Conservation (phyloP, 495 filamentous ascomycete genomes). For the Bathelium albidoporum region DNA sequence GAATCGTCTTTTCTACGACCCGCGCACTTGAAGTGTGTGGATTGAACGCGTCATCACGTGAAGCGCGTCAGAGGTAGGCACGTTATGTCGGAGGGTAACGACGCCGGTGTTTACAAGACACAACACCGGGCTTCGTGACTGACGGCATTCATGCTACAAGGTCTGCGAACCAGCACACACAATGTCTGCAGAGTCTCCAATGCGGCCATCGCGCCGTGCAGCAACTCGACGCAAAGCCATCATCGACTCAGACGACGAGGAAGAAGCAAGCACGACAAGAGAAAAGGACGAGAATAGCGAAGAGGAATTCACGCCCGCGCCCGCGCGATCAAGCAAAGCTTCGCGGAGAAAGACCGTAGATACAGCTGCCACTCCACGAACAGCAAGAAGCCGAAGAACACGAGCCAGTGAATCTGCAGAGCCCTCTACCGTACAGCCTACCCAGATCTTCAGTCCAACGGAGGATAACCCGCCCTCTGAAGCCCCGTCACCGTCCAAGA, state of each 20-base stretch:
- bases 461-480: slow-evolving; percentile 41
- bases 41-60: not conserved
- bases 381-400: slow-evolving; percentile 23
- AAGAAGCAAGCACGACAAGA: slow-evolving; percentile 41
- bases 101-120: not conserved
- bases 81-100: not conserved
- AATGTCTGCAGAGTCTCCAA: slow-evolving; percentile 55
- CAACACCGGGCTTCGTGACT: not conserved
- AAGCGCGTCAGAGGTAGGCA: not conserved
- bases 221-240: slow-evolving; percentile 58
- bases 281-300: slow-evolving; percentile 50
- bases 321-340: slow-evolving; percentile 39
- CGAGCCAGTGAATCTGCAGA: slow-evolving; percentile 42
- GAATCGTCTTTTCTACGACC: too few species aligned
- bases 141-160: not conserved
- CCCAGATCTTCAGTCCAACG: slow-evolving; percentile 49
- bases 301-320: slow-evolving; percentile 69
- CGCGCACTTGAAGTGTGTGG: too few species aligned
- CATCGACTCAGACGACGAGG: slow-evolving; percentile 38
- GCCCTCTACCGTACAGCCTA: slow-evolving; percentile 48
- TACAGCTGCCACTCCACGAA: slow-evolving; percentile 35
- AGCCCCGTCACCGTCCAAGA: slow-evolving; percentile 55
- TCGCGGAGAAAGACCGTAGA: slow-evolving; percentile 50
- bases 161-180: slow-evolving; percentile 1
- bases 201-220: slow-evolving; percentile 64